Conservation (phyloP, 1,139 yeast genomes). For the Candida sp. region DNA sequence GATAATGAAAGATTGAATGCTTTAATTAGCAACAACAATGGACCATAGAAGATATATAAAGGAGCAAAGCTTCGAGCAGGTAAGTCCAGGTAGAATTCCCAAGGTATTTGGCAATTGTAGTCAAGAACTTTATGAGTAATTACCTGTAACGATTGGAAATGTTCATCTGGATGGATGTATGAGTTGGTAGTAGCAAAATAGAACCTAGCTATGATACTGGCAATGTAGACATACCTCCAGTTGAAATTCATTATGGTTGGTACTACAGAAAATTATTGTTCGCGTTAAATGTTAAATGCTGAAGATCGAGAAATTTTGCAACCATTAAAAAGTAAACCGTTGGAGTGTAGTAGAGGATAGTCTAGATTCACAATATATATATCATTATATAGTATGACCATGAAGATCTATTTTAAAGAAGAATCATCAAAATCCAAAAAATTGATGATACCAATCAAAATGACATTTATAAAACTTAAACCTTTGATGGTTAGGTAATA, state of each 20-base stretch:
- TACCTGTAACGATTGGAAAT: conserved; percentile 84
- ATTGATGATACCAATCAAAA: no score
- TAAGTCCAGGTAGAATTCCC: conserved; percentile 68
- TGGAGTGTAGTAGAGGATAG: no score
- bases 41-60: conserved; percentile 66
- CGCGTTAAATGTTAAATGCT: no score
- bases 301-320: no score
- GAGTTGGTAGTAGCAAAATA: conserved; percentile 68
- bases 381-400: no score
- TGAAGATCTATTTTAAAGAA: no score
- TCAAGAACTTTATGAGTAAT: conserved; percentile 49
- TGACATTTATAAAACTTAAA: no score
- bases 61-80: conserved; percentile 80
- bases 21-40: conserved; percentile 42
- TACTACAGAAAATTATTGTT: no score
- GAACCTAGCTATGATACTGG: conserved; percentile 47
- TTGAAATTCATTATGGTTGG: conserved; percentile 11
- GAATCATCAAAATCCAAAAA: no score
- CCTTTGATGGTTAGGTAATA: no score
- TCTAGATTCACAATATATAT: no score
- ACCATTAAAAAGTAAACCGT: no score
- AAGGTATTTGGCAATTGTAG: conserved; percentile 59
- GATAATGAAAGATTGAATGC: conserved; percentile 18
- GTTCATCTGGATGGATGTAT: conserved; percentile 97
- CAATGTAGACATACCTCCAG: conserved; percentile 47